Conservation (phyloP, 306 rosid genomes). For the Delonix regia region DNA sequence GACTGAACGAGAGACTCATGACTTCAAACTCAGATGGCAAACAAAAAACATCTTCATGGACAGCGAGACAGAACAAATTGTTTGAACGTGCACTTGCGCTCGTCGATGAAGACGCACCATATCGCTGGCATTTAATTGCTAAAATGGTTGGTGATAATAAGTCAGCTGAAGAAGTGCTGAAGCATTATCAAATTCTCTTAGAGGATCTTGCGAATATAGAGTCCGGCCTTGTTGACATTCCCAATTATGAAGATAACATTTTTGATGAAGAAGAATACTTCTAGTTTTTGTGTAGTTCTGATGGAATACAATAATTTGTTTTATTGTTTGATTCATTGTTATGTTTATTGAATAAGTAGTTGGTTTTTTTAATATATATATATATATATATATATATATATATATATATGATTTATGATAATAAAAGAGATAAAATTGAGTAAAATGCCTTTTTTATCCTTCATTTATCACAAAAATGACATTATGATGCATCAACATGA, state of each 20-base stretch:
- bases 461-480: no score
- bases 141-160: constrained; percentile 47
- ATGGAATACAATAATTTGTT: no score
- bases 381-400: no score
- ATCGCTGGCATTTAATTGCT: constrained; percentile 57
- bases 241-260: constrained; percentile 17
- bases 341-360: no score
- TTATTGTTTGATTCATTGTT: no score
- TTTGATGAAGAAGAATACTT: constrained; percentile 21
- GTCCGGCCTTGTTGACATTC: constrained; percentile 45
- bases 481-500: no score
- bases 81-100: constrained; percentile 59
- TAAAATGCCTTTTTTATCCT: no score
- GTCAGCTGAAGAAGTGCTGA: constrained; percentile 45
- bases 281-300: no score
- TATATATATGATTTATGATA: no score
- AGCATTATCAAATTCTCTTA: constrained; percentile 47
- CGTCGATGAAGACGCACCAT: constrained; percentile 49
- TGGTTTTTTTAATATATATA: no score
- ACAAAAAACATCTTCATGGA: constrained; percentile 45
- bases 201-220: constrained; percentile 52
- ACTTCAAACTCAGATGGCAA: not conserved
- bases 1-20: no score
- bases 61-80: constrained; percentile 50
- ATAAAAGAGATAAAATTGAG: no score